Base-by-base conservation (phyloP, 2,329 filamentous ascomycete species). In the Apiospora saccharicola region DNA sequence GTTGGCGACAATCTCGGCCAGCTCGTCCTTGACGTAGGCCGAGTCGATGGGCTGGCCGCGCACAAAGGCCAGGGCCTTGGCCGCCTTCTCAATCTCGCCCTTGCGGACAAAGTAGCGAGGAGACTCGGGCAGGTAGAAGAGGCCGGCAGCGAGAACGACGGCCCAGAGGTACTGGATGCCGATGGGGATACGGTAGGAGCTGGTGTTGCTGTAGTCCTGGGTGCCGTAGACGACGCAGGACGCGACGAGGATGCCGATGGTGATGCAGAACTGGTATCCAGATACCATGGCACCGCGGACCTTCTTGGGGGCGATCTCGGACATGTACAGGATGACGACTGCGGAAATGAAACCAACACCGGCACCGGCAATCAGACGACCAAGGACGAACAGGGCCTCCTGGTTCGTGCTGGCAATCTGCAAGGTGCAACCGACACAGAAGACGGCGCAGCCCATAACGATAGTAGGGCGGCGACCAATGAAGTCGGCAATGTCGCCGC, bases 261-360 rank as follows among this genome's bases (percentile, higher is more conserved):
- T 94, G 82, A 94, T 91, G 81, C 89, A 93, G 85, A 94, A 94
- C 81, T 94, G 92, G 82, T 94, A 94, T 2, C 91, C 91, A 1
- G 91, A 89, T 13, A 95, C 92, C 73, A 94, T 86, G 71, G 92
- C 91, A 78, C 92, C 92, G 78, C 92, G 90, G 72, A 94, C 89
- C 78, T 90, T 91, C 80, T 86, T 86, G 46, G 90, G 89, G 44
- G 84, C 83, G 73, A 85, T 84, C 76, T 85, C 91, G 67, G 89
- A 91, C 91, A 94, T 93, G 86, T 93, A 93, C 71, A 92, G 83
- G 76, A 92, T 90, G 80, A 92, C 90, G 74, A 91, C 88, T 74
- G 91, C 89, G 3, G 90, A 91, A 73, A 91, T 90, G 80, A 92
- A 92, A 76, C 91, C 91, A 73, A 92, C 90, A 82, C 91, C 91